phyloP scores from a whole-genome alignment of 2,329 filamentous ascomycete genomes.

The Arthroderma sp. region DNA sequence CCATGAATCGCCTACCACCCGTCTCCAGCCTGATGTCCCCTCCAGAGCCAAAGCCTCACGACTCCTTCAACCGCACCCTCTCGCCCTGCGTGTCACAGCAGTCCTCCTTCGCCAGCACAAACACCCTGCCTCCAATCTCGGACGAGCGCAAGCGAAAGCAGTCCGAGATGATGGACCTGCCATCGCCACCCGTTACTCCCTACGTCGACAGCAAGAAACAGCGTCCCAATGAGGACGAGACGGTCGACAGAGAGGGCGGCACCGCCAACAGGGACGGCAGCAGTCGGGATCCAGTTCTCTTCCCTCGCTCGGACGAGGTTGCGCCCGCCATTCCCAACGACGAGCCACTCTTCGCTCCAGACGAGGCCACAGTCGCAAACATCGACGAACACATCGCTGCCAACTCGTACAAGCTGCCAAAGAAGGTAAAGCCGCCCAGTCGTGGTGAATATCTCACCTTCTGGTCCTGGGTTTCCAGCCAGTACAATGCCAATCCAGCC shows the following conservation, averaged over 20 bases:
- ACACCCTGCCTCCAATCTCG: conserved; percentile 33
- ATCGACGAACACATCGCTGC: conserved; percentile 33
- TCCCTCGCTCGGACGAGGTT: conserved; percentile 27
- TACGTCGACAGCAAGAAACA: conserved; percentile 32
- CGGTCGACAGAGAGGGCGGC: conserved; percentile 11
- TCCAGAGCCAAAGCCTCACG: conserved; percentile 40
- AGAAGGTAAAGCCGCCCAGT: conserved; percentile 33
- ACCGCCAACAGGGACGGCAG: conserved; percentile 23
- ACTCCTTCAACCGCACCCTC: conserved; percentile 30
- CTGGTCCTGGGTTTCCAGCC: conserved; percentile 31
- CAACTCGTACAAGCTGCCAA: conserved; percentile 22
- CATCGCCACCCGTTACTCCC: conserved; percentile 37
- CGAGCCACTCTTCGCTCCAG: conserved; percentile 32
- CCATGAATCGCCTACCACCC: conserved; percentile 33
- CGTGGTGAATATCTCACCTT: conserved; percentile 35
- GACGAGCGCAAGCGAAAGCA: conserved; percentile 31
- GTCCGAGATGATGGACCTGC: conserved; percentile 35
- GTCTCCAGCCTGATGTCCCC: conserved; percentile 38
- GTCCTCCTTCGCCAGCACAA: conserved; percentile 21
- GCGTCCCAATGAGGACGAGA: conserved; percentile 21
- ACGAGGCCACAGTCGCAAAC: conserved; percentile 24
- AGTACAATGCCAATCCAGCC: conserved; percentile 35
- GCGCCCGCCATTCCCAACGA: conserved; percentile 24
- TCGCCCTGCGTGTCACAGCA: conserved; percentile 19
- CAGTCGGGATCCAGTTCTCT: conserved; percentile 32